These are phyloP conservation scores for Pulveroboletus sp. DNA, from an alignment of 768 basidiomycete genomes.

Conservation along the genomic window DNA sequence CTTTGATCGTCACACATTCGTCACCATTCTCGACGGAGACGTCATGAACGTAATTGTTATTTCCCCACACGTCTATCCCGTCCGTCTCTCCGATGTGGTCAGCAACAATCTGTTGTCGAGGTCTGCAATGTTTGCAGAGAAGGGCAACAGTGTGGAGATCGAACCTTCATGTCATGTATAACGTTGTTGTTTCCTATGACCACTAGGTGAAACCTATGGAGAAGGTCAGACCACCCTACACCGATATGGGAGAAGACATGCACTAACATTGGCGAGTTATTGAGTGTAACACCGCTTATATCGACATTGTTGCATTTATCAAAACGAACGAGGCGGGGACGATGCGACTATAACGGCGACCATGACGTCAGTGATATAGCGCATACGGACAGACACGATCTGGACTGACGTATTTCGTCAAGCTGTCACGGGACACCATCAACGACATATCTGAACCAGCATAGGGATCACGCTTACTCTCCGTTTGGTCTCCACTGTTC, in stretches of 20 bases:
- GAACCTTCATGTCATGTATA: conserved; percentile 10
- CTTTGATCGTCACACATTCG: conserved; percentile 34
- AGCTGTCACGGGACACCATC: neutral
- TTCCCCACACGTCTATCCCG: conserved; percentile 24
- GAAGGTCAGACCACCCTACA: neutral
- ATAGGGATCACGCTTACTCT: neutral
- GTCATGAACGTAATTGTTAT: conserved; percentile 33
- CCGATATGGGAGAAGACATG: neutral
- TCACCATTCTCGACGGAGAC: conserved; percentile 32
- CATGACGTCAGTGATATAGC: neutral
- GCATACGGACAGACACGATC: neutral
- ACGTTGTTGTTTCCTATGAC: conserved; percentile 9
- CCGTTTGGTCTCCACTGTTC: neutral
- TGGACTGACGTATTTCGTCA: neutral
- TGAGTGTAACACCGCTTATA: conserved; percentile 14
- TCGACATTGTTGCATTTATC: conserved; percentile 3
- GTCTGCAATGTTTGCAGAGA: neutral
- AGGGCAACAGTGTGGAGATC: neutral
- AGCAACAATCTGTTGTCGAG: neutral
- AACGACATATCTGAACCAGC: neutral
- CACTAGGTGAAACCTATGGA: conserved; percentile 11
- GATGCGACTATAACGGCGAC: neutral
- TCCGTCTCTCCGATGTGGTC: conserved; percentile 12
- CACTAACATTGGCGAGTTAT: conserved; percentile 11
- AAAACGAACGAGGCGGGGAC: conserved; percentile 7